A percentile compares a stretch with the other conserved stretches of the same genome.
These are phyloP conservation scores for Gamsiella multidivaricata DNA, from an alignment of 192 early-diverging fungal species.

Conservation along the genomic window DNA sequence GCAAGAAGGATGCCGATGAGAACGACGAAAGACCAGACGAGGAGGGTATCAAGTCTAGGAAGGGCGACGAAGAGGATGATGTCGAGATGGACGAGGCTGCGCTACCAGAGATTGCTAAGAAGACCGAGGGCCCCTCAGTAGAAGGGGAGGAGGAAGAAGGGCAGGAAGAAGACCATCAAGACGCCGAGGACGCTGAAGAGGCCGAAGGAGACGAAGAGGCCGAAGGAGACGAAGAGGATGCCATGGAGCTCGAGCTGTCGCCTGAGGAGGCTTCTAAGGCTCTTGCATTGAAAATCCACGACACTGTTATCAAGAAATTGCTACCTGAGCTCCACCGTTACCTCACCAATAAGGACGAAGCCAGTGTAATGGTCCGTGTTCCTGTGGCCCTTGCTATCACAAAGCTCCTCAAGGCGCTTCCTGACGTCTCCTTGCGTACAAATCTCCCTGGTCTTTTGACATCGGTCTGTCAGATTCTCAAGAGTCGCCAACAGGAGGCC, in stretches of 20 bases:
- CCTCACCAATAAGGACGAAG: conserved; percentile 77
- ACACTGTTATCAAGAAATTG: conserved; percentile 77
- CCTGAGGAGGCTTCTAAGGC: conserved; percentile 46
- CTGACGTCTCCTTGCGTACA: conserved; percentile 75
- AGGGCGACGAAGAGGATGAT: conserved; percentile 38
- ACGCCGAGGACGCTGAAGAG: conserved; percentile 38
- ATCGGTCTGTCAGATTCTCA: conserved; percentile 88
- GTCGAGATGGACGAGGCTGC: conserved; percentile 59
- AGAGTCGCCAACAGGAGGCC: conserved; percentile 81
- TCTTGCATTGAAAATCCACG: conserved; percentile 68
- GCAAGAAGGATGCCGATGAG: conserved; percentile 16
- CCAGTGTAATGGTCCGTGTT: conserved; percentile 81
- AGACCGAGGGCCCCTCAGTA: neutral
- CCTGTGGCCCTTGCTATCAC: conserved; percentile 90
- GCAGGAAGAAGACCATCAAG: conserved; percentile 47
- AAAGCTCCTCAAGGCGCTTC: conserved; percentile 83
- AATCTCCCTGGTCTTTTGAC: conserved; percentile 91
- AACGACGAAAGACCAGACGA: conserved; percentile 52
- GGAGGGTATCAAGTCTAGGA: conserved; percentile 41
- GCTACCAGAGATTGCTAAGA: conserved; percentile 27
- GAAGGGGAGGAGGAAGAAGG: conserved; percentile 35
- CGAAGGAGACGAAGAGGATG: conserved; percentile 48
- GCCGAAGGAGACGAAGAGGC: conserved; percentile 43
- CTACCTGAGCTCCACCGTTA: conserved; percentile 86
- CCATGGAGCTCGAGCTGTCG: conserved; percentile 48